Evolutionary conservation across 768 basidiomycete genomes (phyloP).

Genomic region (Grammothele lineata): DNA sequence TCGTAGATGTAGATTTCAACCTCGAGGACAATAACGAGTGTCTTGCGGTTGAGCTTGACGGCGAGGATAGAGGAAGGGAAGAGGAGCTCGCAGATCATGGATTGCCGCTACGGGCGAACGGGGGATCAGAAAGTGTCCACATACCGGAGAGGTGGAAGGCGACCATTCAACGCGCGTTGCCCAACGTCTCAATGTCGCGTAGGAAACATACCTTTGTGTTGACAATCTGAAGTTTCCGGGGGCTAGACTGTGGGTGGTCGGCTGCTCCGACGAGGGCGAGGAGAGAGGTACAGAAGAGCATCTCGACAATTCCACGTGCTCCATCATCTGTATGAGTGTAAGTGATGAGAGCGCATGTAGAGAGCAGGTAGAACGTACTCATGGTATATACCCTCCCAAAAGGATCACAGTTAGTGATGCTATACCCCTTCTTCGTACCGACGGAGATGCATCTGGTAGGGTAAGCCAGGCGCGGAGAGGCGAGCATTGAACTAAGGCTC

Average conservation of each 20-base stretch:
- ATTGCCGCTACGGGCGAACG: constrained; percentile 73
- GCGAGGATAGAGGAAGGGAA: constrained; percentile 95
- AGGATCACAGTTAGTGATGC: constrained; percentile 97
- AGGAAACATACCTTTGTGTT: constrained; percentile 82
- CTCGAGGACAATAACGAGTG: constrained; percentile 93
- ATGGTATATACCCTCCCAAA: constrained; percentile 94
- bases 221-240: constrained; percentile 93
- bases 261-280: constrained; percentile 96
- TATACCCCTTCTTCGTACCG: constrained; percentile 93
- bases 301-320: constrained; percentile 94
- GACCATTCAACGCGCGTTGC: too few relatives aligned
- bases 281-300: constrained; percentile 98
- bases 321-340: constrained; percentile 64
- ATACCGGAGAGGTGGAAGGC: not conserved
- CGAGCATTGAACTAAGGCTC: constrained; percentile 23
- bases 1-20: constrained; percentile 99
- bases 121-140: too few relatives aligned
- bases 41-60: constrained; percentile 98
- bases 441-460: constrained; percentile 86
- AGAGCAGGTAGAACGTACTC: constrained; percentile 59
- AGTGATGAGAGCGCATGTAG: not conserved
- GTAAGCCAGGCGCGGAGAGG: constrained; percentile 3
- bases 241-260: constrained; percentile 86
- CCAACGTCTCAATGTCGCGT: not conserved
- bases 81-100: constrained; percentile 96